Base-by-base conservation (phyloP, 129 eudicot genomes). In the Flaveria sonorensis region DNA sequence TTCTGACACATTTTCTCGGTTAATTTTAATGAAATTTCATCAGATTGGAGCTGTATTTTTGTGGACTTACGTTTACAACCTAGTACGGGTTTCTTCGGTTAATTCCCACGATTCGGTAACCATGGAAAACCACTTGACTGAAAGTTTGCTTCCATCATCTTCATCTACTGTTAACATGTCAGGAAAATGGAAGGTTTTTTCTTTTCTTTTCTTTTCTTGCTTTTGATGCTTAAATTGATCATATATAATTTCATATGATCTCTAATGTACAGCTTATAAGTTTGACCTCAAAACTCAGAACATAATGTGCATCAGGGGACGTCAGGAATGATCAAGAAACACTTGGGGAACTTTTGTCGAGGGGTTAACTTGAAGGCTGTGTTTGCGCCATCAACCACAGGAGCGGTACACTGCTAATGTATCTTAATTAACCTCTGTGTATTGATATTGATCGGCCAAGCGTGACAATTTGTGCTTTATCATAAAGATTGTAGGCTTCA, bases 321-420 rank as follows among this genome's bases (percentile, higher is more conserved):
- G 4, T 19, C 28, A 1, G 74, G 65, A 21, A 73, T 23, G 11
- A 19, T 82, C n/a, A 79, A 73, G 73, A 81, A 68, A 60, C 70
- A 59, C 9, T 48, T 79, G 12, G 70, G 62, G 56, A 77, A 12
- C n/a, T 46, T 75, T 10, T 63, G 81, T 45, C 26, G 68, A 53
- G 50, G 36, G 45, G 39, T 85, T 23, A 87, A 85, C 65, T 77
- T 87, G 30, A 80, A 74, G 76, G 76, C 74, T 39, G 23, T 87
- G 48, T 70, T 87, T 65, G 87, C 92, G 60, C 92, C 92, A 66
- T 85, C 92, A 69, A 82, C 85, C 14, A 80, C 52, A 15, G 92
- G 79, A 76, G 86, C 89, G 85, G 92, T 87, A 87, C 4, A n/a
- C 30, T 53, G 42, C 14, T 45, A 47, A 26, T 36, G 40, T 5